phyloP scores from a whole-genome alignment of 306 rosid genomes.

The Cucurbita moschata region DNA sequence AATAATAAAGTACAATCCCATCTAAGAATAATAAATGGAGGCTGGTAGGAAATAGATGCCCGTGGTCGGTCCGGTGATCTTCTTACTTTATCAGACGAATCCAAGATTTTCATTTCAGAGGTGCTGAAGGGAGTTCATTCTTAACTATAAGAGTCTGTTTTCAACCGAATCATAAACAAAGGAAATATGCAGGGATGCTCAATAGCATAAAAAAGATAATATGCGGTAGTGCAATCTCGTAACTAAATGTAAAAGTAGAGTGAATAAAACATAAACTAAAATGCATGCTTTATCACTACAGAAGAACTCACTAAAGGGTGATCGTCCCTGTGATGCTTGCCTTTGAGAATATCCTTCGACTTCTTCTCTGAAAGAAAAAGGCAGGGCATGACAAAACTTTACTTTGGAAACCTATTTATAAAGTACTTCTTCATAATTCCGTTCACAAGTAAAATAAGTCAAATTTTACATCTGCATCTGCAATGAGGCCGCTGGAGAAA shows the following conservation, averaged over 20 bases:
- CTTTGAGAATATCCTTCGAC: constrained; percentile 49
- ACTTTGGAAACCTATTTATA: neutral
- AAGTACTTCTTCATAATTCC: neutral
- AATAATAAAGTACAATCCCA: neutral
- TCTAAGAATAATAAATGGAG: no score
- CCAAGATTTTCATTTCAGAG: no score
- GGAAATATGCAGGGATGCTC: neutral
- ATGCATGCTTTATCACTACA: neutral
- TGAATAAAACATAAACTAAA: neutral
- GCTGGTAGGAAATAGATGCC: no score
- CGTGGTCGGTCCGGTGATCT: no score
- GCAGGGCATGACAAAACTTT: neutral
- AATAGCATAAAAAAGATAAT: neutral
- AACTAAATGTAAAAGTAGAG: neutral
- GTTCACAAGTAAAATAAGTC: neutral
- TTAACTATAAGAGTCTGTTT: no score
- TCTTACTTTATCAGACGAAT: no score
- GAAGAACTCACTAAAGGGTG: constrained; percentile 35
- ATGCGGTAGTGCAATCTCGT: neutral
- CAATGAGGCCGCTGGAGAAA: neutral
- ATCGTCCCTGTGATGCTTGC: constrained; percentile 36
- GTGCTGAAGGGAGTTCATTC: no score
- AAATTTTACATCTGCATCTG: neutral
- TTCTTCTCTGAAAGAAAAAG: constrained; percentile 45
- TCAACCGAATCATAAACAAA: neutral